Conservation (phyloP, 495 filamentous ascomycete species). For the Podospora fimiseda region DNA sequence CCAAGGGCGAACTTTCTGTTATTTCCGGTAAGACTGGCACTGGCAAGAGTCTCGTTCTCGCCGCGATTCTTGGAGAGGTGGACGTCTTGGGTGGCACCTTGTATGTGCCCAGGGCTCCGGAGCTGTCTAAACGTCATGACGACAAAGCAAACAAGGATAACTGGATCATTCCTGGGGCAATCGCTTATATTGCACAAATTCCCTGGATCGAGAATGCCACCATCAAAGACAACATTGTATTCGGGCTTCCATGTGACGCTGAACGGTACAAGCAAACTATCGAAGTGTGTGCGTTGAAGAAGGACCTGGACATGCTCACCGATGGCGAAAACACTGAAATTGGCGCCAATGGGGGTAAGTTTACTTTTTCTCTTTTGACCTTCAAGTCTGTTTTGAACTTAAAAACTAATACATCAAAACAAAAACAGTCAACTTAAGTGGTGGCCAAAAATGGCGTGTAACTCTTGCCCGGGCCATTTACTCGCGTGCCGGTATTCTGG, state of each 20-base stretch:
- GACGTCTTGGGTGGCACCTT: slow-evolving; percentile 49
- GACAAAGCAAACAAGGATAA: slow-evolving; percentile 54
- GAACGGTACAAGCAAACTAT: slow-evolving; percentile 60
- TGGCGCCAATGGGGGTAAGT: slow-evolving; percentile 70
- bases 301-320: slow-evolving; percentile 66
- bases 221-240: slow-evolving; percentile 67
- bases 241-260: slow-evolving; percentile 62
- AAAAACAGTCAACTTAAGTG: slow-evolving; percentile 81
- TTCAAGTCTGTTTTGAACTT: too few species aligned
- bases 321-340: slow-evolving; percentile 77
- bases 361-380: too few species aligned
- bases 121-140: slow-evolving; percentile 44
- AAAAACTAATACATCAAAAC: too few species aligned
- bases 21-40: slow-evolving; percentile 63
- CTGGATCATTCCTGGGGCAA: slow-evolving; percentile 62
- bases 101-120: slow-evolving; percentile 43
- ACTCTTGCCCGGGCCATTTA: slow-evolving; percentile 75
- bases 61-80: slow-evolving; percentile 59
- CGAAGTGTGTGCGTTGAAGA: slow-evolving; percentile 61
- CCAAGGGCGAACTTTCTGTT: slow-evolving; percentile 61
- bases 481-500: slow-evolving; percentile 68
- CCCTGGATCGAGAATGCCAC: slow-evolving; percentile 84
- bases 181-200: slow-evolving; percentile 75
- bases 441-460: slow-evolving; percentile 77
- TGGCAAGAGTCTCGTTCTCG: slow-evolving; percentile 60